Base-by-base conservation (phyloP, 129 eudicot genomes). In the Tagetes erecta region DNA sequence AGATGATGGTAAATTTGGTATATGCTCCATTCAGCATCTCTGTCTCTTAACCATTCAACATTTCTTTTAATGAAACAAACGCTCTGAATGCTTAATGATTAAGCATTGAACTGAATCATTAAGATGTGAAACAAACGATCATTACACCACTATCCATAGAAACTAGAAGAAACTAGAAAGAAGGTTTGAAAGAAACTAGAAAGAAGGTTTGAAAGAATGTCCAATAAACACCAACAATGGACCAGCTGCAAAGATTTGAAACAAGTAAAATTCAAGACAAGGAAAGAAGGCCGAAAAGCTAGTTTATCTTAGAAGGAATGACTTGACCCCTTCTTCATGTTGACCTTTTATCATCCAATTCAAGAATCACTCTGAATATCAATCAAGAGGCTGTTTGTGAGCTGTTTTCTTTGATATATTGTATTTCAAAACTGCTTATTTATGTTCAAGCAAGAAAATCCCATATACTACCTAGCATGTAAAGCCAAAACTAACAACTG, bases 301-400 rank as follows among this genome's bases (percentile, higher is more conserved):
- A 36, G 38, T 20, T 58, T 6, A 33, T 76, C 39, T 27, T 67
- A 53, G 8, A 14, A 62, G 12, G 10, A 33, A 33, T 58, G 57
- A 31, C 76, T 57, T 57, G 41, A 40, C 76, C 41, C 6, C 44
- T 41, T 59, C 51, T 64, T 33, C 41, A 65, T 20, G 62, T 13
- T 64, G 53, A 27, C 40, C 30, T 75, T 75, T 65, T 35, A 75
- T 64, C 64, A 51, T 51, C 66, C 67, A 51, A 50, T 65, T 75
- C 55, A 51, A 64, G 66, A 52, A 38, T 45, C 40, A 35, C 52
- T 27, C 52, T 49, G 9, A 31, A 46, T 2, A 45, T 68, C 74
- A 36, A 55, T 5, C 8, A 20, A 10, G 27, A 20, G 60, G 35
- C 0, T 27, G 9, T 55, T 58, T 58, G 36, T 37, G 64, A 31